Conservation (phyloP, 148 eudicot species). For the Simmondsia chinensis region DNA sequence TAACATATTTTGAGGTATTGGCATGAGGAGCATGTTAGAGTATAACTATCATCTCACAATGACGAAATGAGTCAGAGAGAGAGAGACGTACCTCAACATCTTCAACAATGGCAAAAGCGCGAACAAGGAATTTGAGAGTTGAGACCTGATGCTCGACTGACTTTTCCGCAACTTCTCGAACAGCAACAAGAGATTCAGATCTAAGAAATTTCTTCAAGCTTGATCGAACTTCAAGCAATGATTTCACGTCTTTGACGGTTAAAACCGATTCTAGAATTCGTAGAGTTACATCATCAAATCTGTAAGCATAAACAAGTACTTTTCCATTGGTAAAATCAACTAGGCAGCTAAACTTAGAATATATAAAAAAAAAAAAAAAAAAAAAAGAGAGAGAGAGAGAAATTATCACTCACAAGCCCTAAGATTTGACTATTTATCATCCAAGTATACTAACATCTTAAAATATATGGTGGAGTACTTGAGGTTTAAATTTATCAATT, state of each 20-base stretch:
- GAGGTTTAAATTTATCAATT: too few species aligned
- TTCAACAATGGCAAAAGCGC: slow-evolving; percentile 42
- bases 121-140: slow-evolving; percentile 51
- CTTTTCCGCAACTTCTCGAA: slow-evolving; percentile 36
- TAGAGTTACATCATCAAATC: slow-evolving; percentile 50
- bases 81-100: slow-evolving; percentile 43
- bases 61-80: background rate
- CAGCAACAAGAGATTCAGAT: slow-evolving; percentile 33
- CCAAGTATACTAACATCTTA: too few species aligned
- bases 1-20: too few species aligned
- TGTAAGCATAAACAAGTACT: slow-evolving; percentile 18
- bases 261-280: slow-evolving; percentile 42
- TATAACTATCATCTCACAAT: too few species aligned
- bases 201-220: slow-evolving; percentile 35
- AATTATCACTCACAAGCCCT: too few species aligned
- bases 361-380: background rate
- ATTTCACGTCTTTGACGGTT: slow-evolving; percentile 41
- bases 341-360: too few species aligned
- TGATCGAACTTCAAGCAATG: slow-evolving; percentile 26
- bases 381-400: background rate
- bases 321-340: too few species aligned
- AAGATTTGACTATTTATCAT: too few species aligned
- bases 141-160: slow-evolving; percentile 34
- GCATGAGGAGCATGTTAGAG: too few species aligned
- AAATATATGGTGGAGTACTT: too few species aligned